phyloP scores from a whole-genome alignment of 805 yeast species.

The Blastobotrys attinorum region DNA sequence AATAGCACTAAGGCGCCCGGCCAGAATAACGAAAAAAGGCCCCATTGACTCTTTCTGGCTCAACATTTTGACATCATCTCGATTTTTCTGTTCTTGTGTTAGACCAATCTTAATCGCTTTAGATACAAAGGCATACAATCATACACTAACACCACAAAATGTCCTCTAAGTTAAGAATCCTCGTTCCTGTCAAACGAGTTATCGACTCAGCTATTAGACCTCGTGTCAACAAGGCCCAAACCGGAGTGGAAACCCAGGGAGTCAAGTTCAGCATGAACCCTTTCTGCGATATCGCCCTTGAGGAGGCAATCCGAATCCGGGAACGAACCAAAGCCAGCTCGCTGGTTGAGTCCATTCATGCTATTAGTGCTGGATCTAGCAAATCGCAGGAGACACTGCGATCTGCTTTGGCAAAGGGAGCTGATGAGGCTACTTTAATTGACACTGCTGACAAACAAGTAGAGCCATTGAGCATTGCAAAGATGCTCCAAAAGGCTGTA shows the following conservation, averaged over 20 bases:
- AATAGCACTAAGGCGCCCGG: no score
- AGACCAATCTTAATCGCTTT: no score
- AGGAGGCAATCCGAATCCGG: slow-evolving; percentile 79
- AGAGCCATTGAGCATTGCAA: slow-evolving; percentile 88
- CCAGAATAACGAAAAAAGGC: no score
- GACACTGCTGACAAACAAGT: slow-evolving; percentile 66
- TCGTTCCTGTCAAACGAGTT: slow-evolving; percentile 93
- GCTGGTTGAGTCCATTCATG: slow-evolving; percentile 74
- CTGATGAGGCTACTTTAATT: slow-evolving; percentile 73
- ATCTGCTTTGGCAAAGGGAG: slow-evolving; percentile 92
- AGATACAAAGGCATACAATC: no score
- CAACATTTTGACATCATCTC: no score
- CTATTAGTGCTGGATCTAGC: slow-evolving; percentile 81
- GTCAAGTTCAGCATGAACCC: slow-evolving; percentile 92
- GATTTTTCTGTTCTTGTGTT: no score
- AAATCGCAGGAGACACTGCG: slow-evolving; percentile 85
- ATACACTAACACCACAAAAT: slow-evolving; percentile 5
- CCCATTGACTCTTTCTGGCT: no score
- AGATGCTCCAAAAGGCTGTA: slow-evolving; percentile 66
- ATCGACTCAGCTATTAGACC: slow-evolving; percentile 93
- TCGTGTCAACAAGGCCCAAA: slow-evolving; percentile 74
- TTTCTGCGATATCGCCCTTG: slow-evolving; percentile 95
- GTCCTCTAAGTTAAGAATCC: slow-evolving; percentile 38
- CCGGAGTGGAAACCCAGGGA: slow-evolving; percentile 82
- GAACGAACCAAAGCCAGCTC: slow-evolving; percentile 47